Conservation (phyloP, 176 grass and related monocot genomes). For the Pontederia crassipes region DNA sequence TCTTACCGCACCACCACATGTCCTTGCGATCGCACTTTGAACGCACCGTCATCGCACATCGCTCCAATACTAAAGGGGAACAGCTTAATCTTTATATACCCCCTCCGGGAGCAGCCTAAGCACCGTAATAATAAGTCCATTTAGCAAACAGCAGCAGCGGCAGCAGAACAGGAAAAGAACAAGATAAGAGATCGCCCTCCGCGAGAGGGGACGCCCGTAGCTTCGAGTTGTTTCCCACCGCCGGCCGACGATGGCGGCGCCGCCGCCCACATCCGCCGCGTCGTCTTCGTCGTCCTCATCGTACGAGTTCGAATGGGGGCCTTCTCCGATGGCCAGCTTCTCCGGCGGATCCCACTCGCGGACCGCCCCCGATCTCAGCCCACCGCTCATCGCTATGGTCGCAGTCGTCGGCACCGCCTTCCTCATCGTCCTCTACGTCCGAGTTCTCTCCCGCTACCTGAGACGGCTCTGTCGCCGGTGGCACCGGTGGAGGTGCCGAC, state of each 20-base stretch:
- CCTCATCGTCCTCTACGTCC: slow-evolving; percentile 86
- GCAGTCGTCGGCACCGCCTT: slow-evolving; percentile 79
- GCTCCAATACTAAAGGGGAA: too few relatives aligned
- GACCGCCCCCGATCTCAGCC: slow-evolving; percentile 38
- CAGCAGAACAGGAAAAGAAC: too few relatives aligned
- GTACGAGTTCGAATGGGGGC: slow-evolving; percentile 9
- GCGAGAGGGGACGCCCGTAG: neutral
- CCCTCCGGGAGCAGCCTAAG: too few relatives aligned
- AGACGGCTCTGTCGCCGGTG: slow-evolving; percentile 30
- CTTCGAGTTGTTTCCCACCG: neutral
- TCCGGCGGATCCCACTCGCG: neutral
- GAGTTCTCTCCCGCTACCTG: slow-evolving; percentile 48
- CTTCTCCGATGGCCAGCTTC: neutral
- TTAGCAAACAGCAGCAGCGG: too few relatives aligned
- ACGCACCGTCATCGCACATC: too few relatives aligned
- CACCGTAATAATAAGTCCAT: too few relatives aligned
- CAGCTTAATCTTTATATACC: too few relatives aligned
- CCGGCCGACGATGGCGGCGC: slow-evolving; percentile 1
- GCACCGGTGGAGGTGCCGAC: slow-evolving; percentile 9
- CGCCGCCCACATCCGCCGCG: neutral
- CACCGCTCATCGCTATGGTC: slow-evolving; percentile 95
- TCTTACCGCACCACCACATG: too few relatives aligned
- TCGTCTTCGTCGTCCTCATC: neutral
- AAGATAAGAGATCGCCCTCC: neutral
- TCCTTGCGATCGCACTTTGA: too few relatives aligned